Percentiles rank a stretch among this genome's conserved stretches.
These are phyloP conservation scores for Kwoniella heveanensis DNA, from an alignment of 768 basidiomycete species.

Conservation along the genomic window DNA sequence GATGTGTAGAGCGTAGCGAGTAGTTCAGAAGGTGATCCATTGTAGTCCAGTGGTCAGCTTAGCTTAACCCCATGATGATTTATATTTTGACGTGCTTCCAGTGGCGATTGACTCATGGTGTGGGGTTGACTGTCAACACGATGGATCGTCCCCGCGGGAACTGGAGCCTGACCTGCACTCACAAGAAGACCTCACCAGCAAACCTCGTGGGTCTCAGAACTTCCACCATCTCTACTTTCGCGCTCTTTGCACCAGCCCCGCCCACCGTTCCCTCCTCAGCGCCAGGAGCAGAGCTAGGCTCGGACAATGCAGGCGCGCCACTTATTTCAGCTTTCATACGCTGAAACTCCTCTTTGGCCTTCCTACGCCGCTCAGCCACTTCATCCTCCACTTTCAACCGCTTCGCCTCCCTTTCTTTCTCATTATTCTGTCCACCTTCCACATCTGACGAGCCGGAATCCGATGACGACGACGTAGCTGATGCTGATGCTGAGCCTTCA, in stretches of 20 bases:
- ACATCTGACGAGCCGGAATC: not conserved
- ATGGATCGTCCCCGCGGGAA: too few species aligned
- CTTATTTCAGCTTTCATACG: constrained; percentile 26
- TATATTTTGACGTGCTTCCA: too few species aligned
- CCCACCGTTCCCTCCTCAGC: too few species aligned
- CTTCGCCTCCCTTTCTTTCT: constrained; percentile 18
- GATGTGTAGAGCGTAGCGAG: too few species aligned
- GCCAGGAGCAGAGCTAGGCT: too few species aligned
- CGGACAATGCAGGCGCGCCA: not conserved
- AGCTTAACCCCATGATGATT: too few species aligned
- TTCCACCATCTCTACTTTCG: constrained; percentile 41
- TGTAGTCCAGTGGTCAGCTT: too few species aligned
- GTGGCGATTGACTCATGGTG: too few species aligned
- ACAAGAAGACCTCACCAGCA: constrained; percentile 51
- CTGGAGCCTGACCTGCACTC: constrained; percentile 20
- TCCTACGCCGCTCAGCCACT: constrained; percentile 24
- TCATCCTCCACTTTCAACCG: constrained; percentile 20
- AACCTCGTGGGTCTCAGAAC: constrained; percentile 45
- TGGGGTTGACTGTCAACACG: too few species aligned
- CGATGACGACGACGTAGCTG: constrained; percentile 12
- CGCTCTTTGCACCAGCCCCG: constrained; percentile 3
- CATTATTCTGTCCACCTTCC: constrained; percentile 4
- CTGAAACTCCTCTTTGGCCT: constrained; percentile 36
- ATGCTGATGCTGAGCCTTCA: constrained; percentile 14
- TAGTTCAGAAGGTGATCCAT: too few species aligned